phyloP scores from a whole-genome alignment of 225 moss, liverwort and hornwort genomes.

The Pleurozium schreberi region DNA sequence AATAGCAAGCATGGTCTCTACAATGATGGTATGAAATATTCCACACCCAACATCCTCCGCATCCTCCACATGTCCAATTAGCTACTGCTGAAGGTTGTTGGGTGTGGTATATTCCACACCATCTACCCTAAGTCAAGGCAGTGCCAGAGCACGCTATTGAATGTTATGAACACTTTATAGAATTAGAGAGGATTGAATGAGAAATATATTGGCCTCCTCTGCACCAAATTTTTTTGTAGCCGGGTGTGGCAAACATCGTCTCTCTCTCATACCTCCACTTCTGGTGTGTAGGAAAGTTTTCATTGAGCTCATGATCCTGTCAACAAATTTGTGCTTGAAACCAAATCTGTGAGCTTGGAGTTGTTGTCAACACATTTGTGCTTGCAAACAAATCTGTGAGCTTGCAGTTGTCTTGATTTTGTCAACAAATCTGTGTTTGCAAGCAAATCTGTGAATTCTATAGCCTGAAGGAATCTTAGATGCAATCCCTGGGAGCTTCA shows the following conservation, averaged over 20 bases:
- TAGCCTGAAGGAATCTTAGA: not conserved
- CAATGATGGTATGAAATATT: too few relatives aligned
- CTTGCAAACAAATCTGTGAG: not conserved
- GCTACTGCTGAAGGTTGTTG: too few relatives aligned
- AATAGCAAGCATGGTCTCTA: too few relatives aligned
- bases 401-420: not conserved
- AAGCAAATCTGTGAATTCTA: not conserved
- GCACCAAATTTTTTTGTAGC: too few relatives aligned
- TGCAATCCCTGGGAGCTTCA: not conserved
- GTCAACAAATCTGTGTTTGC: not conserved
- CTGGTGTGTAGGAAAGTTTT: fast-evolving
- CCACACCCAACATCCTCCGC: too few relatives aligned
- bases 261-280: not conserved
- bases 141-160: too few relatives aligned
- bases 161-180: too few relatives aligned
- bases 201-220: not conserved
- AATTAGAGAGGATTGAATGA: too few relatives aligned
- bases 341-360: not conserved
- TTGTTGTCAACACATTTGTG: not conserved
- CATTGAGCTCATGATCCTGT: not conserved
- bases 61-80: too few relatives aligned
- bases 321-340: not conserved
- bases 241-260: too few relatives aligned
- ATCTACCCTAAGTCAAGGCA: too few relatives aligned
- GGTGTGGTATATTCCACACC: too few relatives aligned